Evolutionary conservation across 2,329 filamentous ascomycete genomes (phyloP).

Genomic region (Beauveria australis): DNA sequence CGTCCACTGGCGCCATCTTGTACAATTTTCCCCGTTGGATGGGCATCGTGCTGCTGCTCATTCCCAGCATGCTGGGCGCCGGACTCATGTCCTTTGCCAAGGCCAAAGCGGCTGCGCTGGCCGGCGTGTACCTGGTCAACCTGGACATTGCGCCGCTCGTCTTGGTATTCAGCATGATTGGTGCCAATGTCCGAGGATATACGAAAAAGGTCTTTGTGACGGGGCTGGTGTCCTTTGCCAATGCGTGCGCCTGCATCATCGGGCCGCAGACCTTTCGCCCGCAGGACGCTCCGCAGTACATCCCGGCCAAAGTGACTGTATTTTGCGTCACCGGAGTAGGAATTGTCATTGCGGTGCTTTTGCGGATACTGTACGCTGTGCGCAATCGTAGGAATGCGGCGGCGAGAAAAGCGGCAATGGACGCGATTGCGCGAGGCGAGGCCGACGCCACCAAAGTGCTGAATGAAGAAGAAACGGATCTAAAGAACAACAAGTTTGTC

Average conservation of each 20-base stretch:
- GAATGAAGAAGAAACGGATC: conserved; percentile 26
- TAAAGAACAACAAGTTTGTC: conserved; percentile 20
- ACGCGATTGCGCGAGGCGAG: conserved; percentile 25
- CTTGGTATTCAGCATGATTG: conserved; percentile 41
- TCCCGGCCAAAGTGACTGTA: conserved; percentile 46
- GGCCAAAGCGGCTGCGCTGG: conserved; percentile 23
- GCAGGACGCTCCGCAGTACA: conserved; percentile 42
- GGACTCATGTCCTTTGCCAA: conserved; percentile 20
- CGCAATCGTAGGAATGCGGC: conserved; percentile 29
- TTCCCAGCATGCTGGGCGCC: conserved; percentile 18
- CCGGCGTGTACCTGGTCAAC: conserved; percentile 24
- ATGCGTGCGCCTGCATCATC: conserved; percentile 47
- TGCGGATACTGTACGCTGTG: conserved; percentile 25
- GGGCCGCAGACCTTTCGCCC: conserved; percentile 48
- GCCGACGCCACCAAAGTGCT: conserved; percentile 15
- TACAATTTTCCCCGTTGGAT: conserved; percentile 22
- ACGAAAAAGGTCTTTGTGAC: conserved; percentile 44
- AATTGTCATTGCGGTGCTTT: conserved; percentile 26
- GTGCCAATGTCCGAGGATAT: conserved; percentile 38
- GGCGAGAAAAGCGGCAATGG: conserved; percentile 19
- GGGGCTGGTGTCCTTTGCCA: conserved; percentile 40
- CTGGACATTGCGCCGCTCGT: conserved; percentile 45
- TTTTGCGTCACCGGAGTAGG: conserved; percentile 20
- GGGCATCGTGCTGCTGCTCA: conserved; percentile 17
- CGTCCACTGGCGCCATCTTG: conserved; percentile 18